These are phyloP conservation scores for Lenwebbia sp. DNA, from an alignment of 345 rosid genomes.

Conservation along the genomic window DNA sequence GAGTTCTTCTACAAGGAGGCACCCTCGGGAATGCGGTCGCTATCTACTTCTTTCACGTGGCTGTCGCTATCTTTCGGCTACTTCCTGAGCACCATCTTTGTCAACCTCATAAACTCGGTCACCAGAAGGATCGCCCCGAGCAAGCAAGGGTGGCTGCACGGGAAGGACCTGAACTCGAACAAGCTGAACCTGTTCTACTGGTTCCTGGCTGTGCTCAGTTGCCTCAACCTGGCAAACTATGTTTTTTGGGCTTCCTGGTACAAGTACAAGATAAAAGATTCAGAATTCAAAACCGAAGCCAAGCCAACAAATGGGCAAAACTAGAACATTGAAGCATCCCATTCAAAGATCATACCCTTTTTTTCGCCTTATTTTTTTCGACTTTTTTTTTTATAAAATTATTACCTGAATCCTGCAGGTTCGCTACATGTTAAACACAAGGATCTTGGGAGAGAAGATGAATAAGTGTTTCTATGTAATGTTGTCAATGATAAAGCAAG, in stretches of 20 bases:
- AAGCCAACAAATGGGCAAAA: background rate
- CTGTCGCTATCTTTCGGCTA: conserved; percentile 63
- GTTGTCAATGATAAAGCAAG: background rate
- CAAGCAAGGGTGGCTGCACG: conserved; percentile 46
- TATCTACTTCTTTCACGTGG: conserved; percentile 55
- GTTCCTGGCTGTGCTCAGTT: conserved; percentile 48
- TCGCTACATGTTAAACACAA: background rate
- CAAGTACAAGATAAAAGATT: conserved; percentile 20
- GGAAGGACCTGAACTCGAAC: conserved; percentile 40
- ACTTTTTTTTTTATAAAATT: background rate
- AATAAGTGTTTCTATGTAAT: background rate
- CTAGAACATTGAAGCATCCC: background rate
- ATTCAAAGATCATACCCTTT: background rate
- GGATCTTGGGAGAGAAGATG: background rate
- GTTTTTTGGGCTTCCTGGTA: conserved; percentile 49
- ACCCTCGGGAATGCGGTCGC: conserved; percentile 47
- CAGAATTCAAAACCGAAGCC: background rate
- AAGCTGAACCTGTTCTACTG: conserved; percentile 62
- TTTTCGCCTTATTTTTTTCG: background rate
- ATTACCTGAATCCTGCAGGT: background rate
- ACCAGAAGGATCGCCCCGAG: conserved; percentile 18
- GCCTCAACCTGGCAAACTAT: conserved; percentile 42
- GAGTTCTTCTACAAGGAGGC: conserved; percentile 75
- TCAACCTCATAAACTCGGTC: conserved; percentile 41
- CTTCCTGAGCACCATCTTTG: conserved; percentile 53